These are phyloP conservation scores for Platismatia glauca DNA, from an alignment of 495 filamentous ascomycete genomes.

Conservation along the genomic window DNA sequence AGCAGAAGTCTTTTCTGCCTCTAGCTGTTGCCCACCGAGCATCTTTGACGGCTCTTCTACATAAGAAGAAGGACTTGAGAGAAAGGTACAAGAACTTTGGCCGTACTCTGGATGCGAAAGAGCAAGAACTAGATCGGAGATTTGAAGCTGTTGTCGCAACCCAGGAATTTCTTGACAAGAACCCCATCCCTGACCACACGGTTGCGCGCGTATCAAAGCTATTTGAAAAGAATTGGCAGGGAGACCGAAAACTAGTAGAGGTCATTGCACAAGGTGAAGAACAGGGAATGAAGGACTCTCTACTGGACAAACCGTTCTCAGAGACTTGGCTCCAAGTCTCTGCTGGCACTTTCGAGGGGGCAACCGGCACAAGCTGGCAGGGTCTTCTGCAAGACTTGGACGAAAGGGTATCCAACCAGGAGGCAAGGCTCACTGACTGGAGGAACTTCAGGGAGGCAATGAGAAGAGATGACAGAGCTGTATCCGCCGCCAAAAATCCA, in stretches of 20 bases:
- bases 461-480: slow-evolving; percentile 26
- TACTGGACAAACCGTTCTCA: slow-evolving; percentile 56
- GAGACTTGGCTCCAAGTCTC: slow-evolving; percentile 56
- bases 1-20: slow-evolving; percentile 52
- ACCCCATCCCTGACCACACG: slow-evolving; percentile 15
- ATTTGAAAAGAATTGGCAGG: slow-evolving; percentile 65
- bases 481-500: slow-evolving; percentile 17
- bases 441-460: slow-evolving; percentile 51
- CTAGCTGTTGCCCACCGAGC: slow-evolving; percentile 65
- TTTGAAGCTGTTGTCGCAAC: slow-evolving; percentile 16
- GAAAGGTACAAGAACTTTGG: slow-evolving; percentile 48
- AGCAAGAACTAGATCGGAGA: slow-evolving; percentile 27
- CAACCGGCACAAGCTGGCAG: slow-evolving; percentile 37
- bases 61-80: slow-evolving; percentile 45
- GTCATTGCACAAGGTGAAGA: slow-evolving; percentile 56
- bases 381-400: slow-evolving; percentile 47
- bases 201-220: slow-evolving; percentile 30
- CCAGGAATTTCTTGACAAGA: slow-evolving; percentile 14
- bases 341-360: slow-evolving; percentile 38
- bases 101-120: slow-evolving; percentile 47
- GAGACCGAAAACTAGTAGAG: slow-evolving; percentile 59
- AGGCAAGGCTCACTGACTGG: slow-evolving; percentile 60
- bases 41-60: slow-evolving; percentile 41
- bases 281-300: slow-evolving; percentile 46
- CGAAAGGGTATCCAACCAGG: slow-evolving; percentile 49